Evolutionary conservation across 805 yeast species (phyloP).

Genomic region (Wickerhamiella qilinensis): DNA sequence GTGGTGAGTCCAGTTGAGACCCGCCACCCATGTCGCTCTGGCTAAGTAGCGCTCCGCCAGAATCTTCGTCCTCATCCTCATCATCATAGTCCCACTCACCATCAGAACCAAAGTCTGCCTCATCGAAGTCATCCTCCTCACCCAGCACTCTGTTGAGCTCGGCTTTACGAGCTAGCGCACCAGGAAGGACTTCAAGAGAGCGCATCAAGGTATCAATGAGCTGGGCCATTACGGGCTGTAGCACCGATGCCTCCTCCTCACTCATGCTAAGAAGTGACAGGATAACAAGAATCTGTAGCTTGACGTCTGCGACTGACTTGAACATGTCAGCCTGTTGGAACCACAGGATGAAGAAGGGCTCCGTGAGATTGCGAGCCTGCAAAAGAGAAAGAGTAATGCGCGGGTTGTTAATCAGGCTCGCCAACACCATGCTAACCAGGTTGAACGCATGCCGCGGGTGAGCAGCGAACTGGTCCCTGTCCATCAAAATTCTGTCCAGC

Average conservation of each 20-base stretch:
- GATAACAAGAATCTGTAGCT: conserved; percentile 54
- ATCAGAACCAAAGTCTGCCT: conserved; percentile 22
- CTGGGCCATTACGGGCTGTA: conserved; percentile 26
- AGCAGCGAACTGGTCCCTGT: conserved; percentile 2
- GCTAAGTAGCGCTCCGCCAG: too few species aligned
- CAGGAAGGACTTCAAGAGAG: conserved; percentile 48
- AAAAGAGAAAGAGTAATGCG: conserved; percentile 34
- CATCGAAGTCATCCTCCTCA: conserved; percentile 23
- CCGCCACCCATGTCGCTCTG: too few species aligned
- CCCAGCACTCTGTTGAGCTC: conserved; percentile 40
- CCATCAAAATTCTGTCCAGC: conserved; percentile 7
- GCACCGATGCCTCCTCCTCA: conserved; percentile 20
- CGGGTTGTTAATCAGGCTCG: conserved; percentile 50
- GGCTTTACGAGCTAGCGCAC: conserved; percentile 50
- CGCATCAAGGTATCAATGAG: conserved; percentile 36
- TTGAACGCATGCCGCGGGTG: conserved; percentile 26
- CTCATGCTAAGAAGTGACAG: conserved; percentile 30
- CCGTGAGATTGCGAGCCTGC: conserved; percentile 28
- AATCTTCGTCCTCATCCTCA: conserved; percentile 5
- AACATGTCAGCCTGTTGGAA: conserved; percentile 37
- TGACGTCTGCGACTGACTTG: conserved; percentile 65
- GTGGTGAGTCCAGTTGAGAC: too few species aligned
- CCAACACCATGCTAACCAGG: conserved; percentile 44
- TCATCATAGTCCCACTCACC: conserved; percentile 17
- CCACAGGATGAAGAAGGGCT: conserved; percentile 50